Base-by-base conservation (phyloP, 2,329 filamentous ascomycete genomes). In the Gliomastix tumulicola region DNA sequence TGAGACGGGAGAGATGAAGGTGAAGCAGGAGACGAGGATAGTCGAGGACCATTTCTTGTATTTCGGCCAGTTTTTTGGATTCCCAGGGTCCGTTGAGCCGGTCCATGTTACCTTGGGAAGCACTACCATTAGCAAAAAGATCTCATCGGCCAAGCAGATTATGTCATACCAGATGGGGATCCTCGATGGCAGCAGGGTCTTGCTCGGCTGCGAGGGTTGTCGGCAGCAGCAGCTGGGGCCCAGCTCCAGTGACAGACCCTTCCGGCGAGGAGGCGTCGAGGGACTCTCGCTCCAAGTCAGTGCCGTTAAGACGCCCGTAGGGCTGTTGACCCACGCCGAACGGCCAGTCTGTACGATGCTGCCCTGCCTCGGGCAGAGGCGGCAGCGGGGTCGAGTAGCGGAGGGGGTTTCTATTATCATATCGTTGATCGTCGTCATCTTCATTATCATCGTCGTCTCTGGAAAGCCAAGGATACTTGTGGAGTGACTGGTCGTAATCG, bases 1-100 rank as follows among this genome's bases (percentile, higher is more conserved):
- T 0, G 71, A 68, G 2, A 77, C 65, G 0, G 74, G 72, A 0
- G 72, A 75, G 36, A 77, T 72, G 47, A 77, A 74, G 4, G 70
- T 74, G 40, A 60, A 62, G 38, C 48, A 53, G 1, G 57, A 65
- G 16, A 58, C 60, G 22, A 54, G 50, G 13, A 60, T 43, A 4
- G 57, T 62, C 4, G 55, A 49, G 1, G 48, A 46, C 57, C 57
- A 61, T 41, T 59, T 61, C 42, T 51, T 49, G 23, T 42, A 28
- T 13, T 42, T 47, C 3, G 44, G 47, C 71, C 74, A 78, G 46
- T 77, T 76, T 34, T 54, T 48, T 3, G 62, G 62, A 38, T 65
- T 62, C 4, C 34, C 41, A 3, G 57, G 59, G 38, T 65, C 62
- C 15, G 71, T 54, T 4, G 61, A 56, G 0, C 66, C 65, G 35